Evolutionary conservation across 2,329 filamentous ascomycete species (phyloP).

Genomic region (Hymenoscyphus repandus): DNA sequence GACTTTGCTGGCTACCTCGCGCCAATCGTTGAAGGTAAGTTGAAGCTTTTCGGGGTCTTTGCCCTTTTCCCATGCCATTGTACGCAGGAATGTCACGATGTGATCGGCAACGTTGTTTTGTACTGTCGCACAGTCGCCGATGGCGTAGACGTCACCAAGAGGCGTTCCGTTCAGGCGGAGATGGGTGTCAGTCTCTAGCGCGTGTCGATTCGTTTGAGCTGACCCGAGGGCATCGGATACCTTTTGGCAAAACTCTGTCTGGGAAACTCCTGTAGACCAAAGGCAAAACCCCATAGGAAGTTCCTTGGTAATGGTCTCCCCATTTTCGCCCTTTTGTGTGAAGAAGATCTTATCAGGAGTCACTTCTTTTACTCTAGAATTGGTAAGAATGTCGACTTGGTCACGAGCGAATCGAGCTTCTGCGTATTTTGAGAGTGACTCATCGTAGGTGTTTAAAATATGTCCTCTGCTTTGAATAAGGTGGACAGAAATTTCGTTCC

Average conservation of each 20-base stretch:
- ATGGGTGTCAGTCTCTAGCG: slow-evolving; percentile 91
- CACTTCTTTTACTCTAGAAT: slow-evolving; percentile 89
- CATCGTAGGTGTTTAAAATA: slow-evolving; percentile 97
- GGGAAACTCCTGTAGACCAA: slow-evolving; percentile 94
- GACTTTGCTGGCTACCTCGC: slow-evolving; percentile 74
- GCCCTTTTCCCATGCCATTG: slow-evolving; percentile 85
- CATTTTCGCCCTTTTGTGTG: slow-evolving; percentile 71
- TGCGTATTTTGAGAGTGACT: slow-evolving; percentile 86
- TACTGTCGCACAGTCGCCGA: slow-evolving; percentile 92
- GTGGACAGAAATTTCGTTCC: slow-evolving; percentile 97
- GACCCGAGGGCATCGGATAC: slow-evolving; percentile 72
- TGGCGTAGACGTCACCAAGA: slow-evolving; percentile 89
- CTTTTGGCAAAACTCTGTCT: slow-evolving; percentile 72
- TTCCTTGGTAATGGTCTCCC: slow-evolving; percentile 77
- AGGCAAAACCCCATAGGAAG: slow-evolving; percentile 93
- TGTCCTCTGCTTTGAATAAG: slow-evolving; percentile 92
- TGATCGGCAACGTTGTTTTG: slow-evolving; percentile 96
- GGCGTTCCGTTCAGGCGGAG: slow-evolving; percentile 84
- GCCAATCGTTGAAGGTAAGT: slow-evolving; percentile 85
- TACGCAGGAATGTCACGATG: slow-evolving; percentile 83
- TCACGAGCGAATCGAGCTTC: slow-evolving; percentile 89
- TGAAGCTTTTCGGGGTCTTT: slow-evolving; percentile 85
- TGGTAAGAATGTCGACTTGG: slow-evolving; percentile 85
- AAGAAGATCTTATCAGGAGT: slow-evolving; percentile 79
- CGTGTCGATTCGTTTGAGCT: slow-evolving; percentile 79